A percentile compares a stretch with the other conserved stretches of the same genome.
phyloP scores from a whole-genome alignment of 371 early-diverging fungal genomes.

The Basidiobolus heterosporus region DNA sequence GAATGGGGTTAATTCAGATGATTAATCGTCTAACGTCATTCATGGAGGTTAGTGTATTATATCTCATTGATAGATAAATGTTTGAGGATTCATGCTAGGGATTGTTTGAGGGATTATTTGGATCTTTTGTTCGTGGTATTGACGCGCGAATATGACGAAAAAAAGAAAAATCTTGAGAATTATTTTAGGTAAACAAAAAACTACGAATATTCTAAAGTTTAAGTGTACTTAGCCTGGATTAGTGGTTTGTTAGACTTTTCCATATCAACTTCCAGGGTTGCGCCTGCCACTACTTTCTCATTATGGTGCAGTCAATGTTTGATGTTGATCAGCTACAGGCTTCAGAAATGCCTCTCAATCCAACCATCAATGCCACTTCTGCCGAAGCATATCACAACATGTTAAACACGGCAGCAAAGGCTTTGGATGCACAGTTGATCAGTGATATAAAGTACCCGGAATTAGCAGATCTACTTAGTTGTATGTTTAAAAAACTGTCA shows the following conservation, averaged over 20 bases:
- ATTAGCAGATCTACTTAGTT: constrained; percentile 17
- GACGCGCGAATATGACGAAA: neutral
- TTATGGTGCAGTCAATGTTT: neutral
- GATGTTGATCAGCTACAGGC: neutral
- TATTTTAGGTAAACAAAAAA: neutral
- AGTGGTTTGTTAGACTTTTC: no score
- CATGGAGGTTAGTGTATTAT: no score
- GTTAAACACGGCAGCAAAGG: constrained; percentile 19
- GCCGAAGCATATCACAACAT: constrained; percentile 12
- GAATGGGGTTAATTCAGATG: no score
- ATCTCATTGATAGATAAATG: no score
- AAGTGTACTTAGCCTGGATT: neutral
- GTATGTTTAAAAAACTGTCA: constrained; percentile 7
- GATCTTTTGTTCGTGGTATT: neutral
- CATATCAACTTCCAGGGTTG: no score
- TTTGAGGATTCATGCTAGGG: no score
- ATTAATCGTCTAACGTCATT: no score
- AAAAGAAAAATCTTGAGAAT: neutral
- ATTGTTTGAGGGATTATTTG: neutral
- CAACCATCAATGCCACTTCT: constrained; percentile 7
- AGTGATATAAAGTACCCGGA: constrained; percentile 24
- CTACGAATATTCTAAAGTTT: neutral
- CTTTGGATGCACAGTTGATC: constrained; percentile 20
- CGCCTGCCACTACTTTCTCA: no score
- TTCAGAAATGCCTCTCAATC: constrained; percentile 5